Conservation (phyloP, 306 rosid genomes). For the Trifolium dubium region DNA sequence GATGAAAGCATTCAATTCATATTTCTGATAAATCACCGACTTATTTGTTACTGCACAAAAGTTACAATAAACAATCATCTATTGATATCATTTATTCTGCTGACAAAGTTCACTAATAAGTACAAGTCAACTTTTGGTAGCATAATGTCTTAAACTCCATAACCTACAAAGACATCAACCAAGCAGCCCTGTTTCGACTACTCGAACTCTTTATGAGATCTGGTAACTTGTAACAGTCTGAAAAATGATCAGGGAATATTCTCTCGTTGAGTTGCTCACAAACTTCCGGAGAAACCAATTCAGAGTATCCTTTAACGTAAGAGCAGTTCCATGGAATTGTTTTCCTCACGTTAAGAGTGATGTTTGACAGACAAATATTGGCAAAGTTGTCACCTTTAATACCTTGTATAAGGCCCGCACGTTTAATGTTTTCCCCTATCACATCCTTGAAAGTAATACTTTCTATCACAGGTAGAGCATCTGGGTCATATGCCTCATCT, state of each 20-base stretch:
- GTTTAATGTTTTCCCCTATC: constrained; percentile 54
- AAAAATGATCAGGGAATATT: constrained; percentile 59
- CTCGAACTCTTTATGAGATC: constrained; percentile 48
- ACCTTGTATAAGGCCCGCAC: constrained; percentile 70
- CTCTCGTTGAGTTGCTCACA: constrained; percentile 58
- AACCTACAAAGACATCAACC: constrained; percentile 55
- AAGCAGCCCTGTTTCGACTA: constrained; percentile 41
- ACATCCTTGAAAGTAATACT: constrained; percentile 62
- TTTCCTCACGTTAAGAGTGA: constrained; percentile 53
- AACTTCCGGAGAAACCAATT: constrained; percentile 56
- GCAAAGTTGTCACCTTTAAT: constrained; percentile 60
- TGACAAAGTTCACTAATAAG: constrained; percentile 46
- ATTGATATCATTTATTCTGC: constrained; percentile 42
- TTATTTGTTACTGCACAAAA: constrained; percentile 60
- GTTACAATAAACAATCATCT: constrained; percentile 53
- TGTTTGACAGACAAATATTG: constrained; percentile 66
- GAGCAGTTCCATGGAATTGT: constrained; percentile 77
- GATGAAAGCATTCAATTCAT: constrained; percentile 50
- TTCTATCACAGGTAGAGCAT: constrained; percentile 63
- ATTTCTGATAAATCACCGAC: constrained; percentile 50
- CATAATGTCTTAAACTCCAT: constrained; percentile 37
- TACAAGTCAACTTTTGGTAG: constrained; percentile 39
- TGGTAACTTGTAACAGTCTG: constrained; percentile 66
- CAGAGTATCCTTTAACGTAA: constrained; percentile 64
- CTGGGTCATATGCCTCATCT: constrained; percentile 57